phyloP scores from a whole-genome alignment of 768 basidiomycete genomes.

The Leccinum subtestaceum region DNA sequence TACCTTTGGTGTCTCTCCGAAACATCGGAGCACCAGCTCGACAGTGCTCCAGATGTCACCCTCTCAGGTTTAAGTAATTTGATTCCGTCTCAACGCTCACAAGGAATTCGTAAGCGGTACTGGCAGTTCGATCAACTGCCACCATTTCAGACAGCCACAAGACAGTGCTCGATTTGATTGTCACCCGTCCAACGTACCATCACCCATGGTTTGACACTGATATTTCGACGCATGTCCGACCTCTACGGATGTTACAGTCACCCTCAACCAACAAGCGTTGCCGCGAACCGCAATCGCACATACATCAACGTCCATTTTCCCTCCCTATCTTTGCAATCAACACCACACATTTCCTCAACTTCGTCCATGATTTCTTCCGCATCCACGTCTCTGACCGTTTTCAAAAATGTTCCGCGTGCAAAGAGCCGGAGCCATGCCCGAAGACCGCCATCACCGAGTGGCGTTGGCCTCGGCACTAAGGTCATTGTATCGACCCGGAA shows the following conservation, averaged over 20 bases:
- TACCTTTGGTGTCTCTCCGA: not conserved
- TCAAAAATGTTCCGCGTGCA: conserved; percentile 57
- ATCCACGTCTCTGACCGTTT: conserved; percentile 48
- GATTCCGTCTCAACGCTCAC: conserved; percentile 1
- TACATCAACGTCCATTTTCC: conserved; percentile 75
- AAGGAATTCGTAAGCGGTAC: not conserved
- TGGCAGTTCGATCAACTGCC: conserved; percentile 1
- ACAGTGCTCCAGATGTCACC: conserved; percentile 2
- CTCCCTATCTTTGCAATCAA: conserved; percentile 55
- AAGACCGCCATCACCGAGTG: conserved; percentile 47
- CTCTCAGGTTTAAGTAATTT: conserved; percentile 2
- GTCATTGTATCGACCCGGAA: conserved; percentile 55
- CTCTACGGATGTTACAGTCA: conserved; percentile 2
- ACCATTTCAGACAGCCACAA: not conserved
- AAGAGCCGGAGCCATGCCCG: conserved; percentile 71
- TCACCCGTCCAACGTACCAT: conserved; percentile 3
- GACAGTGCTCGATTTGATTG: conserved; percentile 7
- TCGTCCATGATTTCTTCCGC: conserved; percentile 60
- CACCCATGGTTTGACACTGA: not conserved
- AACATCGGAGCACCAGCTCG: not conserved
- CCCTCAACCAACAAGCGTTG: conserved; percentile 37
- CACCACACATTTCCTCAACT: conserved; percentile 51
- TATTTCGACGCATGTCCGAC: conserved; percentile 2
- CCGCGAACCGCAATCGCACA: conserved; percentile 62
- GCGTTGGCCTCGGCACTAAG: conserved; percentile 54